Evolutionary conservation across 495 filamentous ascomycete genomes (phyloP).

Genomic region (Pseudevernia furfuracea): DNA sequence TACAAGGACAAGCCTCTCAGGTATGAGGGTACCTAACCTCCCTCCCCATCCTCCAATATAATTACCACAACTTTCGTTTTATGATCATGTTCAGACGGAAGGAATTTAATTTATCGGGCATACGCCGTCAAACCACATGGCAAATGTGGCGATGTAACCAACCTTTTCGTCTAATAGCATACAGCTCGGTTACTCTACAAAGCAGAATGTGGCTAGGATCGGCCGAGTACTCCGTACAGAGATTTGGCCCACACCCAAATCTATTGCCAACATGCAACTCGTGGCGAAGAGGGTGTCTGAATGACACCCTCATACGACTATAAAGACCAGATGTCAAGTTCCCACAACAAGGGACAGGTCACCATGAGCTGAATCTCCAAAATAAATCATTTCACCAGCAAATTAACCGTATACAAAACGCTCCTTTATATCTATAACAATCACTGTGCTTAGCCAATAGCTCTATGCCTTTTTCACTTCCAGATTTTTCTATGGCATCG

Average conservation of each 20-base stretch:
- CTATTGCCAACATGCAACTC: neutral
- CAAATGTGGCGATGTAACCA: neutral
- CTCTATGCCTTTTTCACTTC: neutral
- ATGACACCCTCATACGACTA: neutral
- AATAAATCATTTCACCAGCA: neutral
- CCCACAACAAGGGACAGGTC: neutral
- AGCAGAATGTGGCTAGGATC: neutral
- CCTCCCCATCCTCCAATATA: neutral
- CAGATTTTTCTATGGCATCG: neutral
- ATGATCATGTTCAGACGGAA: neutral
- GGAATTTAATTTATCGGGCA: neutral
- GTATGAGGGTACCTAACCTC: too few relatives aligned
- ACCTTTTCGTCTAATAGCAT: neutral
- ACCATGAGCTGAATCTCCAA: neutral
- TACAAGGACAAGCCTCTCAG: neutral
- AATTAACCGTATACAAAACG: neutral
- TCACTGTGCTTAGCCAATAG: neutral
- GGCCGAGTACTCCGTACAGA: neutral
- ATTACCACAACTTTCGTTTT: neutral
- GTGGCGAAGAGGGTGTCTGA: neutral
- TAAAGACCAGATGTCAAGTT: neutral
- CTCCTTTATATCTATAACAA: neutral
- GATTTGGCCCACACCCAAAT: neutral
- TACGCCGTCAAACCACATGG: slow-evolving; percentile 1
- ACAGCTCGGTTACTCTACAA: neutral